Base-by-base conservation (phyloP, 345 rosid genomes). In the Zanthoxylum bungeanum region DNA sequence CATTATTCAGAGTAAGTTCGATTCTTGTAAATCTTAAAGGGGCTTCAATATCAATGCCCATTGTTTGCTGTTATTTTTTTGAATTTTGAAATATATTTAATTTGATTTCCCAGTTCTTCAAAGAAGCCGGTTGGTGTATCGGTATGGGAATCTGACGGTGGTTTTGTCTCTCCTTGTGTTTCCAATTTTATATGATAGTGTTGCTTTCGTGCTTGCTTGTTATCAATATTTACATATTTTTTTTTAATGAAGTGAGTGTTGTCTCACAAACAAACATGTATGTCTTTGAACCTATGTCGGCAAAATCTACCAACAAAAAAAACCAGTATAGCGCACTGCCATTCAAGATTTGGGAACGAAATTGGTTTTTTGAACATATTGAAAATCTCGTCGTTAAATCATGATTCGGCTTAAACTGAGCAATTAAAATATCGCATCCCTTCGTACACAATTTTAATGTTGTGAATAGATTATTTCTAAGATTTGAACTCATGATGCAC, bases 111-210 rank as follows among this genome's bases (percentile, higher is more conserved):
- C 30, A 17, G 52, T 19, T 30, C 60, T 31, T 51, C 25, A 51
- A 33, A 40, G n/a, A 27, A 16, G 30, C 63, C 17, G 57, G 52
- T 67, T 52, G 40, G 76, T 34, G 67, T 66, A 70, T 81, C 72
- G 78, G 59, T 83, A 47, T 77, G 66, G 81, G 78, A 83, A 79
- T 77, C 78, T 60, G 83, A 69, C 78, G 72, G 79, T 69, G 86
- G 4, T 57, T 61, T 66, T 77, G 82, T 72, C 78, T 77, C 68
- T 3, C 51, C 52, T 39, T 42, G 77, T 67, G 79, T 74, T 73
- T 77, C 73, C 33, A 60, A 69, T 60, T 0, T 74, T 27, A 71
- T 71, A 27, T 21, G 2, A 36, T 36, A n/a, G n/a, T n/a, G n/a
- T n/a, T n/a, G n/a, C n/a, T n/a, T n/a, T n/a, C n/a, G n/a, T n/a